Evolutionary conservation across 78 protist species (phyloP).

Genomic region (Dictyostelium capitatum): DNA sequence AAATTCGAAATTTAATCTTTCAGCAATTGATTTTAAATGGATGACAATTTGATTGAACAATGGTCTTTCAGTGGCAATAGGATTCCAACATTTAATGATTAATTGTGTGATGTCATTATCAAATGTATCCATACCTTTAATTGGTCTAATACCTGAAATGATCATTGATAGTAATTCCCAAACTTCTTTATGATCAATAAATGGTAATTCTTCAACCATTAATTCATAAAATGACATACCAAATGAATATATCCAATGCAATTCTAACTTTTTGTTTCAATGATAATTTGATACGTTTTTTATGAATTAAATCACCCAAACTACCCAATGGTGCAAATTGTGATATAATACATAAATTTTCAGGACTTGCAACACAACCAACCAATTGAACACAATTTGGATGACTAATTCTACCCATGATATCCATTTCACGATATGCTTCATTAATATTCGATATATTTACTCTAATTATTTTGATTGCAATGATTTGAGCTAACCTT

Average conservation of each 20-base stretch:
- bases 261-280: slow-evolving; percentile 44
- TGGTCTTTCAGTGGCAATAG: too few relatives aligned
- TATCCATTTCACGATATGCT: slow-evolving; percentile 47
- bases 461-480: slow-evolving; percentile 42
- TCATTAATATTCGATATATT: background rate
- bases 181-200: too few relatives aligned
- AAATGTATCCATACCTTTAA: too few relatives aligned
- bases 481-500: slow-evolving; percentile 37
- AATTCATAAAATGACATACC: slow-evolving; percentile 65
- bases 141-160: too few relatives aligned
- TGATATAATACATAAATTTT: background rate
- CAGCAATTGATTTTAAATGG: too few relatives aligned
- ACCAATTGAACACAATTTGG: slow-evolving; percentile 16
- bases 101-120: too few relatives aligned
- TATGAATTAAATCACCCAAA: slow-evolving; percentile 17
- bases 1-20: too few relatives aligned
- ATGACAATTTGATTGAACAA: too few relatives aligned
- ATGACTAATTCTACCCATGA: slow-evolving; percentile 31
- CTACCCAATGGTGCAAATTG: slow-evolving; percentile 36
- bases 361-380: background rate
- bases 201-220: too few relatives aligned
- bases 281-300: background rate
- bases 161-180: too few relatives aligned
- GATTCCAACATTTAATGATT: too few relatives aligned
- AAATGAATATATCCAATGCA: slow-evolving; percentile 48